A percentile compares a stretch with the other conserved stretches of the same genome.
Conservation (phyloP, 2,329 filamentous ascomycete species). For the Lachnellula arida region DNA sequence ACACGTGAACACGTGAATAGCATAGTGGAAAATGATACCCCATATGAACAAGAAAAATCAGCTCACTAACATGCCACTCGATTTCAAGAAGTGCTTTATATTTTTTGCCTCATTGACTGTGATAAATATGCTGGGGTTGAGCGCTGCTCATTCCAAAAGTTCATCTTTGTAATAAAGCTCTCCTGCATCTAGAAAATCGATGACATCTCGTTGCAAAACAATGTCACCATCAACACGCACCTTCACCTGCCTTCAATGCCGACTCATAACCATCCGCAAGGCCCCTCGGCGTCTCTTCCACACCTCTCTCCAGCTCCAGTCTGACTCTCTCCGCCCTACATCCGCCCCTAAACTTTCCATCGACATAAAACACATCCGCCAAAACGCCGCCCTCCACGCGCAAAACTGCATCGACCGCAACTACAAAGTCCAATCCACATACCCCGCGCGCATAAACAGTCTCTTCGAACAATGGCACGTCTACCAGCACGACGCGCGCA, state of each 20-base stretch:
- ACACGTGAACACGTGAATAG: background rate
- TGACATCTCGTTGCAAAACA: conserved; percentile 7
- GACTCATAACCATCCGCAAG: conserved; percentile 9
- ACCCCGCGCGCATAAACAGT: conserved; percentile 51
- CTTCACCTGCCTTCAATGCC: conserved; percentile 26
- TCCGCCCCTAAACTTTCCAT: conserved; percentile 74
- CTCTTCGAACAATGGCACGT: conserved; percentile 54
- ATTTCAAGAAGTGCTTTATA: background rate
- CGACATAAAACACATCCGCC: conserved; percentile 85
- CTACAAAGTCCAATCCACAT: conserved; percentile 55
- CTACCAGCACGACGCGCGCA: conserved; percentile 56
- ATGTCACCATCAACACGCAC: conserved; percentile 20
- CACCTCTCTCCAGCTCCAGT: conserved; percentile 14
- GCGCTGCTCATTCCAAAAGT: background rate
- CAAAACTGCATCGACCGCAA: conserved; percentile 83
- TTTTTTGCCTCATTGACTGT: background rate
- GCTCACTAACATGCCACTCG: too few relatives aligned
- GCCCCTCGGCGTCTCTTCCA: conserved; percentile 17
- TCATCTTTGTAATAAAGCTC: conserved; percentile 1
- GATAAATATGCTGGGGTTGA: background rate
- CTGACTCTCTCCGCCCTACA: conserved; percentile 42
- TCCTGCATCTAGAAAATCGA: conserved; percentile 3
- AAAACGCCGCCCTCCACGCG: conserved; percentile 74
- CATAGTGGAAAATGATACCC: background rate
- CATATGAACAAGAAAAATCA: background rate